phyloP scores from a whole-genome alignment of 768 basidiomycete species.

The Lactarius sanguifluus region DNA sequence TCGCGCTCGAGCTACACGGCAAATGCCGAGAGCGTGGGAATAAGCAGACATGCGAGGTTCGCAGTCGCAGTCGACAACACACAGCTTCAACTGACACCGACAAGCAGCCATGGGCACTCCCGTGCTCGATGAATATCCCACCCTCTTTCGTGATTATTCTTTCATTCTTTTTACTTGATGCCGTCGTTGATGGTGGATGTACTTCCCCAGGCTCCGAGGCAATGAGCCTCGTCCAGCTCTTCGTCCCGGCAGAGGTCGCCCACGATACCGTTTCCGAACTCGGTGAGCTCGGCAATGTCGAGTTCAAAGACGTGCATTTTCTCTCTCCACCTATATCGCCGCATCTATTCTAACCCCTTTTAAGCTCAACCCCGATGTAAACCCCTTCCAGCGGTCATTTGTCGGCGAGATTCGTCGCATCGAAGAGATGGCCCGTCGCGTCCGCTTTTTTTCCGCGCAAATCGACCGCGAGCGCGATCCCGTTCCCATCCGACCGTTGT shows the following conservation, averaged over 20 bases:
- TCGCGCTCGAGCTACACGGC: neutral
- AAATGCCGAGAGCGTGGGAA: conserved; percentile 1
- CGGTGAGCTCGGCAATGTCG: conserved; percentile 92
- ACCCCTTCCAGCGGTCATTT: conserved; percentile 98
- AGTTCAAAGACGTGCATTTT: conserved; percentile 89
- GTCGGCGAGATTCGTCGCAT: conserved; percentile 93
- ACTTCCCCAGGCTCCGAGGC: conserved; percentile 77
- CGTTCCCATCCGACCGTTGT: conserved; percentile 78
- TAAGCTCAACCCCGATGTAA: conserved; percentile 91
- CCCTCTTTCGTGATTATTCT: conserved; percentile 70
- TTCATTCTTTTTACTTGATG: neutral
- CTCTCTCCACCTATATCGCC: neutral
- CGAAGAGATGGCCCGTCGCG: conserved; percentile 94
- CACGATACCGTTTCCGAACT: conserved; percentile 96
- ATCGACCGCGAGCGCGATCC: conserved; percentile 84
- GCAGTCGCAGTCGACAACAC: too few relatives aligned
- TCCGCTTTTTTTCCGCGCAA: conserved; percentile 85
- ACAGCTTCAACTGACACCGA: neutral
- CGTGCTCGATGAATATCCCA: conserved; percentile 70
- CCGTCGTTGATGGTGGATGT: neutral
- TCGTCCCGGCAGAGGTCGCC: conserved; percentile 94
- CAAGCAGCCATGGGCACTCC: conserved; percentile 34
- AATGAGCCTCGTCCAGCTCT: conserved; percentile 98
- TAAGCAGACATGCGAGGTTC: neutral
- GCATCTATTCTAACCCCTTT: neutral